A percentile compares a stretch with the other conserved stretches of the same genome.
Conservation (phyloP, 1,284 basidiomycete genomes). For the Peniophora sp. region DNA sequence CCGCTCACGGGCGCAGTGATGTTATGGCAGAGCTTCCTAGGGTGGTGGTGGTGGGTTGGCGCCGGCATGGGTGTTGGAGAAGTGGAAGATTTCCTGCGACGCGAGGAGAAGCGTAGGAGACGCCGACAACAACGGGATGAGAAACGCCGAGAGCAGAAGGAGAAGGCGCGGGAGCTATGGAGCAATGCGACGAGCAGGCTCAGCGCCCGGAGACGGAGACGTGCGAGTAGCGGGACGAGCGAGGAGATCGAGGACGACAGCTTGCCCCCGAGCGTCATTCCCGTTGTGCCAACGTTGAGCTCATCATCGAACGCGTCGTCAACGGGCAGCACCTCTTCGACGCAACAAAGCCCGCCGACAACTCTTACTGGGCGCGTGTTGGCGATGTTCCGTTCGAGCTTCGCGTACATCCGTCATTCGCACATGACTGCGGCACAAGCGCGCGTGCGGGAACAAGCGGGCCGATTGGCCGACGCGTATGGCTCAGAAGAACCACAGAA, state of each 20-base stretch:
- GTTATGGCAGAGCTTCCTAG: constrained; percentile 87
- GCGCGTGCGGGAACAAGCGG: constrained; percentile 57
- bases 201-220: constrained; percentile 22
- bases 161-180: constrained; percentile 45
- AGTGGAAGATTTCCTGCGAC: constrained; percentile 29
- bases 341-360: background rate
- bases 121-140: constrained; percentile 33
- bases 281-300: background rate
- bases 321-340: background rate
- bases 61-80: constrained; percentile 24
- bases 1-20: constrained; percentile 81
- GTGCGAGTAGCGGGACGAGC: constrained; percentile 1
- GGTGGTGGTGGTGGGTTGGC: constrained; percentile 99
- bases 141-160: constrained; percentile 31
- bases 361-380: constrained; percentile 4
- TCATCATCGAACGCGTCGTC: background rate
- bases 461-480: constrained; percentile 52
- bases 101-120: constrained; percentile 41
- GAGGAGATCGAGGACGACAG: background rate
- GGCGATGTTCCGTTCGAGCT: constrained; percentile 19
- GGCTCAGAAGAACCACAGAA: constrained; percentile 27
- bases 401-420: constrained; percentile 48
- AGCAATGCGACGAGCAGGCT: constrained; percentile 36
- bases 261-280: background rate
- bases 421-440: constrained; percentile 59